Percentiles rank a stretch among this genome's conserved stretches.
phyloP scores from a whole-genome alignment of 2,329 filamentous ascomycete species.

The Paracamarosporium sp. region DNA sequence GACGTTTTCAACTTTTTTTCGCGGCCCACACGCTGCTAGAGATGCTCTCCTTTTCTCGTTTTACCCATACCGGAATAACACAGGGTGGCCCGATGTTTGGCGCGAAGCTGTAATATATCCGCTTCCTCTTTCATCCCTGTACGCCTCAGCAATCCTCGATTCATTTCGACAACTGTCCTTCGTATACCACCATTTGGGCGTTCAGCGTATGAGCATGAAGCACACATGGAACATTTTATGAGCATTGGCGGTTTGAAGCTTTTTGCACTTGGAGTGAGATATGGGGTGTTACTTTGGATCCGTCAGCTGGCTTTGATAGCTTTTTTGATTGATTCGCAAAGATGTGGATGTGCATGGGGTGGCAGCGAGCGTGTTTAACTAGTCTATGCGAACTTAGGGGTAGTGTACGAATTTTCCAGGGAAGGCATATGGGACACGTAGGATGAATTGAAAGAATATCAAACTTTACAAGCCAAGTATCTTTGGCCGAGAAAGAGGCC shows the following conservation, averaged over 20 bases:
- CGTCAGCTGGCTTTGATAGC: conserved; percentile 28
- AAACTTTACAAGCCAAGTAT: not conserved
- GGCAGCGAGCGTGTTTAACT: conserved; percentile 8
- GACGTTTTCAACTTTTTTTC: conserved; percentile 8
- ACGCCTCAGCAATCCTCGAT: conserved; percentile 3
- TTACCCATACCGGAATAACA: not conserved
- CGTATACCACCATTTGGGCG: conserved; percentile 11
- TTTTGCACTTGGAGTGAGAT: not conserved
- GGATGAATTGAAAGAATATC: conserved; percentile 26
- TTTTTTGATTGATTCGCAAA: conserved; percentile 7
- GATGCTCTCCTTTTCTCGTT: conserved; percentile 10
- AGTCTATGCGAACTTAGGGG: not conserved
- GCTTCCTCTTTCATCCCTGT: conserved; percentile 1
- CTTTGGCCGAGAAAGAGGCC: too few relatives aligned
- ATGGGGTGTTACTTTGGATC: conserved; percentile 11
- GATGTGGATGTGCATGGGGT: conserved; percentile 9
- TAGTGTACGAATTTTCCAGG: conserved; percentile 21
- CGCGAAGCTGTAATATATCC: not conserved
- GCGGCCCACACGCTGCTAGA: not conserved
- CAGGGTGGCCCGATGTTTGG: not conserved
- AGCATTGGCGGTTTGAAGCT: conserved; percentile 25
- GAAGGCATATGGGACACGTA: conserved; percentile 24
- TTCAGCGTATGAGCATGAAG: conserved; percentile 19
- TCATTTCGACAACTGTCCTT: conserved; percentile 1
- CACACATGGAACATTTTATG: conserved; percentile 21